Evolutionary conservation across 441 rosid genomes (phyloP).

Genomic region (Erodium trifolium): DNA sequence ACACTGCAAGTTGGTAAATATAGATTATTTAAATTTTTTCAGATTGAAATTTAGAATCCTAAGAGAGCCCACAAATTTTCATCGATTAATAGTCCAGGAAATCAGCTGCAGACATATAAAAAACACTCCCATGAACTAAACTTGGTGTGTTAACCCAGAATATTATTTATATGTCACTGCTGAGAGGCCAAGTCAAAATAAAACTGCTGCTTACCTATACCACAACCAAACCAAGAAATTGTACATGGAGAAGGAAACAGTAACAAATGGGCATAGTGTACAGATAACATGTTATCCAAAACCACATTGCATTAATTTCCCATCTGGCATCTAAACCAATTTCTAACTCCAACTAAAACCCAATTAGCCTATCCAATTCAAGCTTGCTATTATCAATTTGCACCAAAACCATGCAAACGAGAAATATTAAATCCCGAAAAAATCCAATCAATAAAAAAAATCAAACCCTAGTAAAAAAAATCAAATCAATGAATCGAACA

Average conservation of each 20-base stretch:
- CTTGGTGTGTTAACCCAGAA: no score
- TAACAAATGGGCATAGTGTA: neutral
- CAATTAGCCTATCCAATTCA: neutral
- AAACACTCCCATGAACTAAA: neutral
- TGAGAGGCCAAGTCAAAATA: neutral
- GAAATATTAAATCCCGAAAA: neutral
- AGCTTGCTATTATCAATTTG: neutral
- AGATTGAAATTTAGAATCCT: neutral
- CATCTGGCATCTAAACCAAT: no score
- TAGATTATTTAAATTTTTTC: neutral
- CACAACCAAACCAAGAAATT: neutral
- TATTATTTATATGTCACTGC: no score
- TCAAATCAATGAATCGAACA: slow-evolving; percentile 8
- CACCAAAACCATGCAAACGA: neutral
- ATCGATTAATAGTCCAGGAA: neutral
- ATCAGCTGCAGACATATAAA: neutral
- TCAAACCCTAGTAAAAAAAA: slow-evolving; percentile 12
- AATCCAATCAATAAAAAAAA: neutral
- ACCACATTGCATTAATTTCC: no score
- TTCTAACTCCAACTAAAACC: neutral
- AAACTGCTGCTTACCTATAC: neutral
- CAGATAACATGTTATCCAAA: neutral
- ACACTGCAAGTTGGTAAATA: neutral
- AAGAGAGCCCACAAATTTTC: neutral
- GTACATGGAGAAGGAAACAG: neutral